Conservation (phyloP, 192 early-diverging fungal species). For the Backusella tarrabulga region DNA sequence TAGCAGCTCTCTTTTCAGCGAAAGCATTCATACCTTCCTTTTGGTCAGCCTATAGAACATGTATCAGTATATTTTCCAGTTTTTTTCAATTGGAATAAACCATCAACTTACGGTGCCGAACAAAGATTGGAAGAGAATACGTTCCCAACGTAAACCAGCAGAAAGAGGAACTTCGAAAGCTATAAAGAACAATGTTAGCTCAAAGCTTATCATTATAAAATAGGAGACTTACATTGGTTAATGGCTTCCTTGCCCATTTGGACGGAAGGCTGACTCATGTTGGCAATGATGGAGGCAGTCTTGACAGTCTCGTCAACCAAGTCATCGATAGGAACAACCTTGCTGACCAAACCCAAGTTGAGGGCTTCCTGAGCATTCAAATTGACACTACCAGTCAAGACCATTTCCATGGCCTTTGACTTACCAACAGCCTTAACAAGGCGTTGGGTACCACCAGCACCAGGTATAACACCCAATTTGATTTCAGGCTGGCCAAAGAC, state of each 20-base stretch:
- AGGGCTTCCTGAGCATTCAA: slow-evolving; percentile 88
- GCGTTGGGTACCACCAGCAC: slow-evolving; percentile 80
- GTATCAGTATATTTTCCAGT: neutral
- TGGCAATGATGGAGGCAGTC: slow-evolving; percentile 85
- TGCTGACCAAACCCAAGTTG: slow-evolving; percentile 78
- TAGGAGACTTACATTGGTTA: slow-evolving; percentile 63
- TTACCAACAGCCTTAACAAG: slow-evolving; percentile 94
- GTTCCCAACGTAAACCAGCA: slow-evolving; percentile 88
- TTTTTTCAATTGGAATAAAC: neutral
- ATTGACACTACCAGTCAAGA: slow-evolving; percentile 82
- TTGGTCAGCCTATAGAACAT: slow-evolving; percentile 69
- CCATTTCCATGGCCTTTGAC: slow-evolving; percentile 97
- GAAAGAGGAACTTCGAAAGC: slow-evolving; percentile 85
- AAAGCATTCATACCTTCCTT: slow-evolving; percentile 98
- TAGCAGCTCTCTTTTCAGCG: slow-evolving; percentile 86
- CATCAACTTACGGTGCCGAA: slow-evolving; percentile 74
- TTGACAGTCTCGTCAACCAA: slow-evolving; percentile 89
- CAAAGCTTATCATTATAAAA: neutral
- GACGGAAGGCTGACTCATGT: slow-evolving; percentile 79
- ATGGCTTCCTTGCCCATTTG: slow-evolving; percentile 98
- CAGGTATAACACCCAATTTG: slow-evolving; percentile 97
- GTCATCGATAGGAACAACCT: slow-evolving; percentile 81
- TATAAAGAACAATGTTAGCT: slow-evolving; percentile 18
- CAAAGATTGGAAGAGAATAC: slow-evolving; percentile 88
- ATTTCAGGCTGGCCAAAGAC: slow-evolving; percentile 98